Percentiles rank a stretch among this genome's conserved stretches.
Evolutionary conservation across 1,139 yeast genomes (phyloP).

Genomic region (Suhomyces anneliseae): DNA sequence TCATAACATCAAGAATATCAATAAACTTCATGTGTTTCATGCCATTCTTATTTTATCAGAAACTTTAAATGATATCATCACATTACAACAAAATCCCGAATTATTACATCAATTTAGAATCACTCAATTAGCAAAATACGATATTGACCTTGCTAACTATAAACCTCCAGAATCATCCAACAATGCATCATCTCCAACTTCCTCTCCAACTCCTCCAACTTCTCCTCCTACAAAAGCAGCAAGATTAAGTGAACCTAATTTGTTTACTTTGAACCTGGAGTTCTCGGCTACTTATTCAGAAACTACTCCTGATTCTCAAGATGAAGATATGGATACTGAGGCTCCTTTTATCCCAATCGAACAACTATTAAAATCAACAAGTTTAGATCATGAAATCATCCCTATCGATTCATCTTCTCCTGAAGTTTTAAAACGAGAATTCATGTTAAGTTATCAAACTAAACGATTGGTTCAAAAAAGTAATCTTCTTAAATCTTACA

Average conservation of each 20-base stretch:
- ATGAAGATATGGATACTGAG: slow-evolving; percentile 9
- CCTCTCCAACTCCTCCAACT: slow-evolving; percentile 16
- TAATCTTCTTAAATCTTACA: slow-evolving; percentile 35
- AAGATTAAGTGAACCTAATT: slow-evolving; percentile 7
- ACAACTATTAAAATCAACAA: slow-evolving; percentile 18
- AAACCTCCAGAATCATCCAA: not conserved
- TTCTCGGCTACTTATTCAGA: slow-evolving; percentile 5
- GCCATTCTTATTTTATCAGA: slow-evolving; percentile 35
- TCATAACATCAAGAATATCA: slow-evolving; percentile 32
- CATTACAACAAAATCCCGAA: slow-evolving; percentile 28
- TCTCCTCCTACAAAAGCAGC: slow-evolving; percentile 25
- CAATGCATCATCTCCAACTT: not conserved
- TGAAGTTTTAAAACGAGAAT: slow-evolving; percentile 11
- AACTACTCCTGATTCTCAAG: slow-evolving; percentile 14
- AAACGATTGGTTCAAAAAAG: slow-evolving; percentile 20
- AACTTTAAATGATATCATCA: slow-evolving; percentile 36
- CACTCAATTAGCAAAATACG: slow-evolving; percentile 27
- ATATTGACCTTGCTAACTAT: slow-evolving; percentile 1
- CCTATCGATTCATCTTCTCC: slow-evolving; percentile 19
- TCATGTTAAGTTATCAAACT: slow-evolving; percentile 4
- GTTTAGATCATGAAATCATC: slow-evolving; percentile 15
- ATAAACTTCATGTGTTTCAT: slow-evolving; percentile 38
- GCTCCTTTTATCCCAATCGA: slow-evolving; percentile 27
- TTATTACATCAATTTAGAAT: slow-evolving; percentile 27
- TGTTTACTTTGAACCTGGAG: not conserved